Evolutionary conservation across 495 filamentous ascomycete genomes (phyloP), one percentile per base, ranked within the genome.

Genomic region (Xylaria scruposa): DNA sequence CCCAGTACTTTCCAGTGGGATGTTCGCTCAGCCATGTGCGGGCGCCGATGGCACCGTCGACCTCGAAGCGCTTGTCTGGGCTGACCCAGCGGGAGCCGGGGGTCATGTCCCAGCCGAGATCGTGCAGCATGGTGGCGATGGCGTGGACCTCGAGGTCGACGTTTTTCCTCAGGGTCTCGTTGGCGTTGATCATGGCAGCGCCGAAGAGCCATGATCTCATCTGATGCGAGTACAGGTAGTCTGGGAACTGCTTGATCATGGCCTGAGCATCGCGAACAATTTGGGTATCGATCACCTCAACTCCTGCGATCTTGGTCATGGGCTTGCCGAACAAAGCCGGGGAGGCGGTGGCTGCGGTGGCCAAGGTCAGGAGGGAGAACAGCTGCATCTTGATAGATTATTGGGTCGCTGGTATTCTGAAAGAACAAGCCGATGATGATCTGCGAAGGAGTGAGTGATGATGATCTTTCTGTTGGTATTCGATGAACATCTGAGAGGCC

Each of bases 11-110:
- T 56, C 70, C 70, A 21, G 36, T 68, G 29, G 64, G 64, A 21
- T 62, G 53, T 19, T 67, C 64, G 53, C 89, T 82, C 19, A 97
- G 78, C 51, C 92, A 83, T 60, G 87, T 91, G 5, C 94, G 93
- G 75, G 96, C 94, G 7, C 95, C 95, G 3, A 97, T 93, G 3
- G 93, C 95, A 4, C 94, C 95, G 44, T 93, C 81, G 44, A 85
- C 78, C 73, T 85, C 83, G 70, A 83, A 85, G 31, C 79, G 75
- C 42, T 78, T 79, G 64, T 81, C 79, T 8, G 44, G 19, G 64
- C 70, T 80, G 65, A 81, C 70, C 62, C 73, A 69, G 59, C 76
- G 70, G 12, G 75, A 78, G 68, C 72, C 74, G 0, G 73, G 74
- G 33, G 72, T 70, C 69, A 70, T 74, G 61, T 76, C 67, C 53